Evolutionary conservation across 78 protist genomes (phyloP).

Genomic region (Dictyostelium intermedium): DNA sequence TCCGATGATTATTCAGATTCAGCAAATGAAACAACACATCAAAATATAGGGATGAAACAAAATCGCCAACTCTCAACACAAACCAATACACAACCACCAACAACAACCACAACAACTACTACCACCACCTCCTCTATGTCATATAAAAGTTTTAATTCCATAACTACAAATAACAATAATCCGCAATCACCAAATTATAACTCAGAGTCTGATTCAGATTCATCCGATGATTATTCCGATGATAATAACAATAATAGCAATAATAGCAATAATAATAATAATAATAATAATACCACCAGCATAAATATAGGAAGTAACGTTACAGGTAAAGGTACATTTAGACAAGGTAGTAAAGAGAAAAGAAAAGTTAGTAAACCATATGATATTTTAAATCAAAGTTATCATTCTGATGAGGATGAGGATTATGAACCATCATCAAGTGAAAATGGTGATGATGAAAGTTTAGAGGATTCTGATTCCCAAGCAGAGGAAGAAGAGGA

Average conservation of each 20-base stretch:
- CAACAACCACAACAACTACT: not conserved
- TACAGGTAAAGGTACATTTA: not conserved
- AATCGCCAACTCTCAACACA: not conserved
- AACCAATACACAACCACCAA: not conserved
- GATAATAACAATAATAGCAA: not conserved
- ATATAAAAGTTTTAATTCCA: not conserved
- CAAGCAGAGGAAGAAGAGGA: constrained; percentile 46
- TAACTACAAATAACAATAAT: not conserved
- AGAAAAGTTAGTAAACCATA: not conserved
- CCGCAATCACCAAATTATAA: constrained; percentile 23
- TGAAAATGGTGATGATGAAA: constrained; percentile 11
- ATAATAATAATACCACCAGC: not conserved
- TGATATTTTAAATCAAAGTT: constrained; percentile 31
- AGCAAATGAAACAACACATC: not conserved
- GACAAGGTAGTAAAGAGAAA: constrained; percentile 3
- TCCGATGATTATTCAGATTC: constrained; percentile 4
- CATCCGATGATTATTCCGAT: not conserved
- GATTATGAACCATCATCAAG: constrained; percentile 39
- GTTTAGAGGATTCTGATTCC: not conserved
- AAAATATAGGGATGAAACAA: constrained; percentile 6
- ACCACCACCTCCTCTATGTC: constrained; percentile 1
- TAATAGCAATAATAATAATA: too few species aligned
- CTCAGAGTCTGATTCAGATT: constrained; percentile 6
- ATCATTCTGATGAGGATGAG: constrained; percentile 57
- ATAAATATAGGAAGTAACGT: not conserved